A percentile compares a stretch with the other conserved stretches of the same genome.
These are phyloP conservation scores for Eragrostis tef DNA, from an alignment of 202 grass and related monocot genomes.

Conservation along the genomic window DNA sequence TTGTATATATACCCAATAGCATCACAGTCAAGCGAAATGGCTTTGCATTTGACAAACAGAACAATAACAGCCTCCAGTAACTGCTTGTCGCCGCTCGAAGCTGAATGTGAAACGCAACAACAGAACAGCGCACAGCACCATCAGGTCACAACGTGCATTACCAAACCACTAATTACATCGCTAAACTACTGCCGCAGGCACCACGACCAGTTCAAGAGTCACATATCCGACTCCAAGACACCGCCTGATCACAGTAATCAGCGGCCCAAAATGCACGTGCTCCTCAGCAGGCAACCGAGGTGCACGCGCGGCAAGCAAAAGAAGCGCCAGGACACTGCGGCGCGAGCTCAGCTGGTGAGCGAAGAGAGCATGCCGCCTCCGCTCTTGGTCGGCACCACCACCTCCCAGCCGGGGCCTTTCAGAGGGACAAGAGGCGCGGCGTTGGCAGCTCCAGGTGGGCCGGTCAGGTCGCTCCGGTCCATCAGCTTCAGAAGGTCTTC, in stretches of 20 bases:
- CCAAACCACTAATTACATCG: neutral
- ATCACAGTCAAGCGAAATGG: too few relatives aligned
- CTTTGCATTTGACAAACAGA: neutral
- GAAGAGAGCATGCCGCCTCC: slow-evolving; percentile 67
- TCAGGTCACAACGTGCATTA: neutral
- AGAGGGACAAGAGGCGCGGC: slow-evolving; percentile 49
- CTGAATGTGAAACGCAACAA: neutral
- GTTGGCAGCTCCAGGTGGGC: neutral
- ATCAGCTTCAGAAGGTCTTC: slow-evolving; percentile 68
- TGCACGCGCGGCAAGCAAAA: slow-evolving; percentile 15
- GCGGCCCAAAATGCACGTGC: neutral
- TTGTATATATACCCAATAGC: too few relatives aligned
- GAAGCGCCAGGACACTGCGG: neutral
- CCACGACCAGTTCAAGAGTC: neutral
- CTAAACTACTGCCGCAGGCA: slow-evolving; percentile 5
- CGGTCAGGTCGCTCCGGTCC: slow-evolving; percentile 67
- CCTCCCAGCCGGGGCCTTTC: slow-evolving; percentile 96
- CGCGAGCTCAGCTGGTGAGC: slow-evolving; percentile 63
- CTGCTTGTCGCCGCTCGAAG: neutral
- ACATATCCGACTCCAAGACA: neutral
- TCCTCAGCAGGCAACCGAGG: neutral
- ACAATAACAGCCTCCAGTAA: neutral
- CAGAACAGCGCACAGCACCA: neutral
- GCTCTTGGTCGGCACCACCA: slow-evolving; percentile 73
- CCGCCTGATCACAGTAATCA: neutral